Conservation (phyloP, 2,329 filamentous ascomycete genomes). For the Sporothrix euskadiensis region DNA sequence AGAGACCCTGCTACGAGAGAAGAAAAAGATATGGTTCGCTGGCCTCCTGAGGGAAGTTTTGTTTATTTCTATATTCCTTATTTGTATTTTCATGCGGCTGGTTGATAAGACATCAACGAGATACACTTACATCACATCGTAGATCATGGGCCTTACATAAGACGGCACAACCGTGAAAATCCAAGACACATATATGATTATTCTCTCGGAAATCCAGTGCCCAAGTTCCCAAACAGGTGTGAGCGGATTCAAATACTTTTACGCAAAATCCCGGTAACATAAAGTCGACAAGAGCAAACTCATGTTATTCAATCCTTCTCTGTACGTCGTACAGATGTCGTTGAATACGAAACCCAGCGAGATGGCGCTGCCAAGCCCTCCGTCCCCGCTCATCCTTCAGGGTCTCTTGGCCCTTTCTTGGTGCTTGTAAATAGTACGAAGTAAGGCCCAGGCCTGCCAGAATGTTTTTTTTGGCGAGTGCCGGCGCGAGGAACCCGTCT, state of each 20-base stretch:
- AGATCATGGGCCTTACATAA: too few relatives aligned
- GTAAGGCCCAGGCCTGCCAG: constrained; percentile 3
- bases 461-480: background rate
- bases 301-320: too few relatives aligned
- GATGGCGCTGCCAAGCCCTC: constrained; percentile 13
- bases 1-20: too few relatives aligned
- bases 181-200: background rate
- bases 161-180: too few relatives aligned
- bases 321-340: background rate
- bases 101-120: background rate
- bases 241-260: too few relatives aligned
- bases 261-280: background rate
- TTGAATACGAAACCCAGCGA: background rate
- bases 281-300: background rate
- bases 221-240: too few relatives aligned
- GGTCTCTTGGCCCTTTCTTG: background rate
- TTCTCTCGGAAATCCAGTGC: background rate
- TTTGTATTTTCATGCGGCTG: background rate
- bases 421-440: background rate
- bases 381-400: background rate
- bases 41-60: background rate
- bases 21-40: too few relatives aligned
- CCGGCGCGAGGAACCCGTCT: constrained; percentile 14
- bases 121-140: background rate
- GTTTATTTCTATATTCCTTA: background rate